phyloP scores from a whole-genome alignment of 371 early-diverging fungal genomes.

The Furculomyces boomerangus region DNA sequence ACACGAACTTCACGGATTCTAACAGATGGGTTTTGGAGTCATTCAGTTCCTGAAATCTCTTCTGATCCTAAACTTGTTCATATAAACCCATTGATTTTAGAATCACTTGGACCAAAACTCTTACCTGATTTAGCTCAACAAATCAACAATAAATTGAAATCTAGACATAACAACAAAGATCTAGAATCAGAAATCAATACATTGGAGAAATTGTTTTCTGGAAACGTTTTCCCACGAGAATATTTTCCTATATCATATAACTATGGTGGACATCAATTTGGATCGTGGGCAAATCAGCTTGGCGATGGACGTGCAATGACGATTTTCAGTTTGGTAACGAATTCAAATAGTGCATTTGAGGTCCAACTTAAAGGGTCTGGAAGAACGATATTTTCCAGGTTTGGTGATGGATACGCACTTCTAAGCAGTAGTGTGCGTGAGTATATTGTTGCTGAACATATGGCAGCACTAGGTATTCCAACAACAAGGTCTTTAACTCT shows the following conservation, averaged over 20 bases:
- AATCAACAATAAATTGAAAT: no score
- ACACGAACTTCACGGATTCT: not conserved
- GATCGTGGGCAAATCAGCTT: slow-evolving; percentile 30
- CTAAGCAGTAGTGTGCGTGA: slow-evolving; percentile 67
- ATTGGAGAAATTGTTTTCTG: not conserved
- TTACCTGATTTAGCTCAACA: not conserved
- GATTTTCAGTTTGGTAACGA: slow-evolving; percentile 31
- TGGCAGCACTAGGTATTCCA: slow-evolving; percentile 53
- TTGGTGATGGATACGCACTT: slow-evolving; percentile 76
- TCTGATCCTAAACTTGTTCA: not conserved
- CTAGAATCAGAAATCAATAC: not conserved
- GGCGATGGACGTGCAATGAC: slow-evolving; percentile 83
- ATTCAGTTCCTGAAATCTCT: not conserved
- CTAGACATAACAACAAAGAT: no score
- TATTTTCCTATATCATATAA: slow-evolving; percentile 64
- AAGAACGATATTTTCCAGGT: slow-evolving; percentile 68
- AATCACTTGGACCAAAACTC: not conserved
- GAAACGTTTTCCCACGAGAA: slow-evolving; percentile 5
- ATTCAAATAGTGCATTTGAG: slow-evolving; percentile 29
- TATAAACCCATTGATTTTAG: not conserved
- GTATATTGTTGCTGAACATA: slow-evolving; percentile 65
- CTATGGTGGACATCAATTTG: slow-evolving; percentile 86
- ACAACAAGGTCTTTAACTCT: slow-evolving; percentile 62
- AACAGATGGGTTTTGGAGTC: not conserved
- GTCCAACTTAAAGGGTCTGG: slow-evolving; percentile 77